Conservation (phyloP, 169 alveolate species). For the Plasmodium falciparum region DNA sequence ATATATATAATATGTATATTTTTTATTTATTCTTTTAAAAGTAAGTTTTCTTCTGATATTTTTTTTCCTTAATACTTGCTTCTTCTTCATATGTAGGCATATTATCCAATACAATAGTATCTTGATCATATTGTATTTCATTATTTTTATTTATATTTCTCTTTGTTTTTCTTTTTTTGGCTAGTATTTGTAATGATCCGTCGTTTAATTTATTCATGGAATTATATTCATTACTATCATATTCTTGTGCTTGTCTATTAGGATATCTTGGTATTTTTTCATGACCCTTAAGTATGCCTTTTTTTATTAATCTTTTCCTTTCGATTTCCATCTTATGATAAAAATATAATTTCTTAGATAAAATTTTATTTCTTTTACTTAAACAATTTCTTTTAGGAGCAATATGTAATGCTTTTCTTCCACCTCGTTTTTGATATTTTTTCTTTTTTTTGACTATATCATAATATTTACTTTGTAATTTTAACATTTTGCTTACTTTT, state of each 20-base stretch:
- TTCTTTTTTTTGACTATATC: slow-evolving; percentile 70
- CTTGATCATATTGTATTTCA: slow-evolving; percentile 30
- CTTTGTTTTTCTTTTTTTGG: slow-evolving; percentile 72
- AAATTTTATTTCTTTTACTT: slow-evolving; percentile 71
- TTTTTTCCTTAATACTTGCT: slow-evolving; percentile 56
- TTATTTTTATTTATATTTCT: slow-evolving; percentile 11
- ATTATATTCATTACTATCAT: slow-evolving; percentile 76
- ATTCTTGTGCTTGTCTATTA: slow-evolving; percentile 65
- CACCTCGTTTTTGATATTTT: slow-evolving; percentile 59
- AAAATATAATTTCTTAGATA: slow-evolving; percentile 74
- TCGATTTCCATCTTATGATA: slow-evolving; percentile 71
- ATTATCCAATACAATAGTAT: slow-evolving; percentile 66
- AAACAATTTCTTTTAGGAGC: slow-evolving; percentile 74
- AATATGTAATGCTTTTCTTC: slow-evolving; percentile 68
- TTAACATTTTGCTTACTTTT: slow-evolving; percentile 72
- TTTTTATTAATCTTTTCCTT: slow-evolving; percentile 67
- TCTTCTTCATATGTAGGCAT: slow-evolving; percentile 78
- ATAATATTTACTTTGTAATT: slow-evolving; percentile 57
- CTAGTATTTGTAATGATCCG: slow-evolving; percentile 65
- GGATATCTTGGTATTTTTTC: slow-evolving; percentile 75
- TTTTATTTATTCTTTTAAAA: slow-evolving; percentile 8
- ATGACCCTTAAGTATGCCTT: slow-evolving; percentile 65
- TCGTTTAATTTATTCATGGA: slow-evolving; percentile 38
- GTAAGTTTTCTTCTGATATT: slow-evolving; percentile 69
- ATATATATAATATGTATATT: background rate